Base-by-base conservation (phyloP, 495 filamentous ascomycete species). In the Aspergillus cavernicola region DNA sequence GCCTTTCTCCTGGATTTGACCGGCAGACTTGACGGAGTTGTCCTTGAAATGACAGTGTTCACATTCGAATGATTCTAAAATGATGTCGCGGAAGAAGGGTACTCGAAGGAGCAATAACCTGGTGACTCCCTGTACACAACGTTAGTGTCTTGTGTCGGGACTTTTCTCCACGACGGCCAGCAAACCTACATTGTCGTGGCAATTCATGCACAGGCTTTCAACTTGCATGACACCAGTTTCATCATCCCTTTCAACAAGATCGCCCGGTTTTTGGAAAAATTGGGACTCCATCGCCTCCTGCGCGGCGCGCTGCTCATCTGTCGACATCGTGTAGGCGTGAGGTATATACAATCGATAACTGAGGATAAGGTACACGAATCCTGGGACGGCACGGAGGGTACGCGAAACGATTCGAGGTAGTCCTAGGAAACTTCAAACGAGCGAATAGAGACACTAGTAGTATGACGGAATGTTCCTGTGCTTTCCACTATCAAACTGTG, bases 21-120 rank as follows among this genome's bases (percentile, higher is more conserved):
- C 87, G 9, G 93, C 93, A 7, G 90, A 83, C 64, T 96, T 91
- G 52, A 97, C 84, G 62, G 95, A 89, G 66, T 90, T 91, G 75
- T 97, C 92, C 50, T 82, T 78, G 69, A 95, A 89, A 65, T 83
- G 70, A 73, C 93, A 99, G 65, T 96, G 81, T 1, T 86, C 80
- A 72, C 93, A 99, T 54, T 82, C 82, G 74, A 99, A 99, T 40
- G 91, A 96, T 83, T 96, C 95, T 57, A 99, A 80, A 56, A 99
- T 89, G 53, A 97, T 83, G 66, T 99, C 93, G 64, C 89, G 88
- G 79, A 99, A 97, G 76, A 85, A 97, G 18, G 93, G 95, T 18
- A 99, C 95, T 41, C 85, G 82, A 39, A 92, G 92, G 33, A 97
- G 81, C 19, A 97, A 78, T 20, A 98, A 78, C 41, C 88, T 83